A percentile compares a stretch with the other conserved stretches of the same genome.
Evolutionary conservation across 805 yeast species (phyloP).

Genomic region (Saccharomycopsis lassenensis): DNA sequence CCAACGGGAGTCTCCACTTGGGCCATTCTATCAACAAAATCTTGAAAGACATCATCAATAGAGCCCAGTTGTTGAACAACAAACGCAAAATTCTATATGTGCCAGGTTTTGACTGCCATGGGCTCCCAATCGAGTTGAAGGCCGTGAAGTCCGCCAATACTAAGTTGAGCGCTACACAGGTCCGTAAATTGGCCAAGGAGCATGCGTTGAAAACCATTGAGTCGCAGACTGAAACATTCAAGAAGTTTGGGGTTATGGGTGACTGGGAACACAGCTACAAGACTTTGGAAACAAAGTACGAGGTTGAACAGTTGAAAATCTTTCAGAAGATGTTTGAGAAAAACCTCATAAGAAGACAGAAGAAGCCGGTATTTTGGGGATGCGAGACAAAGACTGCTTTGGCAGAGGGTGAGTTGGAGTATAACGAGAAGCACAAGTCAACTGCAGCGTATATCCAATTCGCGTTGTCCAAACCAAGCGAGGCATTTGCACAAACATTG

Average conservation of each 20-base stretch:
- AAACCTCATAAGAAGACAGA: constrained; percentile 68
- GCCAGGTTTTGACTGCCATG: constrained; percentile 99
- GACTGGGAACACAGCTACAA: constrained; percentile 66
- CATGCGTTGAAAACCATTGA: constrained; percentile 63
- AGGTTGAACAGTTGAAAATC: constrained; percentile 59
- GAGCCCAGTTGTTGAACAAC: constrained; percentile 57
- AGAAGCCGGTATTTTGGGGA: constrained; percentile 97
- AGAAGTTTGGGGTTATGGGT: constrained; percentile 68
- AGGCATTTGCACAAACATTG: neutral
- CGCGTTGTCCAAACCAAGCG: constrained; percentile 27
- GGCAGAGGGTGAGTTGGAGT: constrained; percentile 94
- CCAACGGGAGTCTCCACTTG: constrained; percentile 86
- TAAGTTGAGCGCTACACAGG: constrained; percentile 34
- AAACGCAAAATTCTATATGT: constrained; percentile 48
- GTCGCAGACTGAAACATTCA: constrained; percentile 53
- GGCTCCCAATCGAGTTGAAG: constrained; percentile 89
- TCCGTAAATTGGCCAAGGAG: constrained; percentile 52
- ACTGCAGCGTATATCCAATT: constrained; percentile 60
- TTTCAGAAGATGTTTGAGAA: constrained; percentile 55
- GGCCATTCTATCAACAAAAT: constrained; percentile 91
- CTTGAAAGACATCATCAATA: constrained; percentile 71
- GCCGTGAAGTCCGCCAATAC: constrained; percentile 43
- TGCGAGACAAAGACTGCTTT: constrained; percentile 87
- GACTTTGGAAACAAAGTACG: constrained; percentile 65
- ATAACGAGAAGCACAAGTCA: constrained; percentile 60